Base-by-base conservation (phyloP, 257 asterid species). In the Nicotiana otophora region DNA sequence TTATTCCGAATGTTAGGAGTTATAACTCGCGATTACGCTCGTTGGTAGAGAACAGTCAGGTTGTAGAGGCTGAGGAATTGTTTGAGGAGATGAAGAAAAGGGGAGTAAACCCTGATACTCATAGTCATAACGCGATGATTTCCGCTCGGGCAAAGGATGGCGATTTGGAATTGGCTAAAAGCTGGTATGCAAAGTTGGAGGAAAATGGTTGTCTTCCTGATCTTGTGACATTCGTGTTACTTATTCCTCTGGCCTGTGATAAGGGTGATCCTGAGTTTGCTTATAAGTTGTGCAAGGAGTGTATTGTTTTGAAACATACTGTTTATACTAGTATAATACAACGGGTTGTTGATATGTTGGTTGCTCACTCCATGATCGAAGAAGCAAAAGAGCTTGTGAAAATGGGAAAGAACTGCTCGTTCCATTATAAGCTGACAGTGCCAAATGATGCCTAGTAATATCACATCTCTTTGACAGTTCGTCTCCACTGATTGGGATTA, bases 1-100 rank as follows among this genome's bases (percentile, higher is more conserved):
- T 70, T 26, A 5, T 70, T 46, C 78, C 78, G 14, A 70, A 70
- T 70, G 53, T 46, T 33, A 46, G 78, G 78, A 70, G 61, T 76
- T 70, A 70, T 70, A 70, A 70, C 36, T 7, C 78, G 16, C 51
- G 55, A 34, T 7, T 70, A 4, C 78, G 55, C 6, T n/a, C 15
- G 1, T 34, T 70, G 55, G 28, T 16, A 17, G 31, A 70, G 26
- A 70, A 34, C 8, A 70, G 19, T 31, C 51, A 70, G 54, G 78
- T 70, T 16, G 51, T 46, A 70, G 55, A 70, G 54, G 78, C 30
- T 17, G 26, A 33, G 4, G 23, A 70, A 46, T 16, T 70, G 78
- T 19, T 70, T 17, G 55, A 70, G 14, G 77, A 70, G 17, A 70
- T 70, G 78, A 46, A 5, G 78, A 70, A 17, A 34, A 46, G 53